Evolutionary conservation across 108 stramenopile genomes (phyloP).

Genomic region (Discostella stelligeroides): DNA sequence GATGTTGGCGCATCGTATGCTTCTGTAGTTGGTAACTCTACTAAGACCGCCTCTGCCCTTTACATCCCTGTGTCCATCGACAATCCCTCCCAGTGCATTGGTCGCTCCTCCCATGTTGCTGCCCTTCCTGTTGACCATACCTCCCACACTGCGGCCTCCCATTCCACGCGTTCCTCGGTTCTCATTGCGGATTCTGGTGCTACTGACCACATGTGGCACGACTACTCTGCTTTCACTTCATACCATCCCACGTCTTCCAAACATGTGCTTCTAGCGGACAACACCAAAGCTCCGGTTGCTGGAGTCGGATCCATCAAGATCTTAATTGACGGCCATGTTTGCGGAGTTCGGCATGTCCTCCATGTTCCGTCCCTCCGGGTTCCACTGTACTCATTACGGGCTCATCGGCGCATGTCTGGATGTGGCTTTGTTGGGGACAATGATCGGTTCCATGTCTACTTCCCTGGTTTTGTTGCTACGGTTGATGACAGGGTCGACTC

Average conservation of each 20-base stretch:
- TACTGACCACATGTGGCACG: conserved; percentile 25
- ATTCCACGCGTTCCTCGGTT: not conserved
- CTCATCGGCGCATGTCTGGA: conserved; percentile 1
- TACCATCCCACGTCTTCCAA: not conserved
- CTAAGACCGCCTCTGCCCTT: too few relatives aligned
- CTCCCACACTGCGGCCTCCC: too few relatives aligned
- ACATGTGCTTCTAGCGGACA: not conserved
- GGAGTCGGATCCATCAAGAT: conserved; percentile 11
- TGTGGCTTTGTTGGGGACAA: conserved; percentile 17
- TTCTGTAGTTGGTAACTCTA: too few relatives aligned
- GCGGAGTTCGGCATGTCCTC: conserved; percentile 13
- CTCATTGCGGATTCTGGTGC: conserved; percentile 15
- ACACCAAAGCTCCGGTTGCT: not conserved
- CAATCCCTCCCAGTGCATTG: too few relatives aligned
- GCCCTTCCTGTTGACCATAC: too few relatives aligned
- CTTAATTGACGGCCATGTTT: conserved; percentile 10
- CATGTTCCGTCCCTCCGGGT: conserved; percentile 19
- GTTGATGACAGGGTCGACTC: conserved; percentile 15
- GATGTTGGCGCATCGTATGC: too few relatives aligned
- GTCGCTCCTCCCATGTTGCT: too few relatives aligned
- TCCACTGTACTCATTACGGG: conserved; percentile 14
- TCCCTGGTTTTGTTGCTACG: conserved; percentile 1
- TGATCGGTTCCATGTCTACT: conserved; percentile 11
- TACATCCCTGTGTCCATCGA: too few relatives aligned
- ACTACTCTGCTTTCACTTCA: conserved; percentile 12